A percentile compares a stretch with the other conserved stretches of the same genome.
phyloP scores from a whole-genome alignment of 192 early-diverging fungal genomes.

The Podila epigama region DNA sequence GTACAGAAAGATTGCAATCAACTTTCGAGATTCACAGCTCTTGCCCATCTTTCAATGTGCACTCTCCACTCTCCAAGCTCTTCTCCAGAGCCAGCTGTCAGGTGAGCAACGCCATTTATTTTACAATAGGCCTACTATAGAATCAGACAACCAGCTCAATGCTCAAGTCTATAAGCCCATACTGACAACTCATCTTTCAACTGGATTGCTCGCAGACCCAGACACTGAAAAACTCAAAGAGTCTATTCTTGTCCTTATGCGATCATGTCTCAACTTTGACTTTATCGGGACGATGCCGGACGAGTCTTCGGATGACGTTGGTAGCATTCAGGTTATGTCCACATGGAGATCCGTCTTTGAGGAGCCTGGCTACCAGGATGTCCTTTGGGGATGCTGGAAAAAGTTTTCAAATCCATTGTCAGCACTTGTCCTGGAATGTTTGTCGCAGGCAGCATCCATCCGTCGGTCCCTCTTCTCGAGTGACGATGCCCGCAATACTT shows the following conservation, averaged over 20 bases:
- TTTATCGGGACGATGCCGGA: slow-evolving; percentile 43
- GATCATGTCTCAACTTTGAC: slow-evolving; percentile 34
- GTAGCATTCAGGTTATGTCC: slow-evolving; percentile 73
- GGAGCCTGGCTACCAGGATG: slow-evolving; percentile 71
- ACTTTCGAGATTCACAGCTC: slow-evolving; percentile 37
- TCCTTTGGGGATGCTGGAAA: slow-evolving; percentile 62
- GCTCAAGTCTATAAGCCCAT: too few relatives aligned
- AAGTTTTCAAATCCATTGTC: slow-evolving; percentile 43
- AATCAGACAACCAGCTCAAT: too few relatives aligned
- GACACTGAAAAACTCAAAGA: slow-evolving; percentile 30
- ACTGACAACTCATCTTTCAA: too few relatives aligned
- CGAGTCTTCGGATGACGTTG: slow-evolving; percentile 38
- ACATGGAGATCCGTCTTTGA: slow-evolving; percentile 82
- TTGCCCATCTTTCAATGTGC: slow-evolving; percentile 39
- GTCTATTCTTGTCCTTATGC: slow-evolving; percentile 30
- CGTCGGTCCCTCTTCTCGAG: slow-evolving; percentile 87
- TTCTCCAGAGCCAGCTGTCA: slow-evolving; percentile 10
- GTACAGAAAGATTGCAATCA: slow-evolving; percentile 36
- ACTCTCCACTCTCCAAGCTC: slow-evolving; percentile 5
- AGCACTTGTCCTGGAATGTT: slow-evolving; percentile 77
- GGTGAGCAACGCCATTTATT: slow-evolving; percentile 3
- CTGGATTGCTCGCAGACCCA: slow-evolving; percentile 21
- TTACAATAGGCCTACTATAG: too few relatives aligned
- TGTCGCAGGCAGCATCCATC: slow-evolving; percentile 80
- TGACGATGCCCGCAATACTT: slow-evolving; percentile 72